phyloP scores from a whole-genome alignment of 495 filamentous ascomycete genomes.

The Bathelium albidoporum region DNA sequence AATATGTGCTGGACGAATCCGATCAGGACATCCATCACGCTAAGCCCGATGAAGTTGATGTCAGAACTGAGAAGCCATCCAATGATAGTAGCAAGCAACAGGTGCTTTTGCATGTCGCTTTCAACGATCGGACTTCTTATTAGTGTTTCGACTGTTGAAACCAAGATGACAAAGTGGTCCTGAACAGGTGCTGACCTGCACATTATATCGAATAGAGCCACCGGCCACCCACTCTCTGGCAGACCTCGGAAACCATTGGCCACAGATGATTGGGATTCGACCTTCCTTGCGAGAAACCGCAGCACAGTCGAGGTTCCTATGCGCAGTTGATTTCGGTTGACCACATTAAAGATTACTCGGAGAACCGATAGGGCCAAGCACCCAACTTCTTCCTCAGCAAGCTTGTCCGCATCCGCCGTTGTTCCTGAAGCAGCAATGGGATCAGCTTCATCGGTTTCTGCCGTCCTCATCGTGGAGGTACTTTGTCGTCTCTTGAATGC shows the following conservation, averaged over 20 bases:
- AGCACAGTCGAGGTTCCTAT: slow-evolving; percentile 59
- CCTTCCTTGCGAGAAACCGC: slow-evolving; percentile 46
- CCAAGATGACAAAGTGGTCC: slow-evolving; percentile 76
- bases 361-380: slow-evolving; percentile 72
- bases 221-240: slow-evolving; percentile 55
- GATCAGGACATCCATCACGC: slow-evolving; percentile 81
- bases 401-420: slow-evolving; percentile 70
- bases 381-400: slow-evolving; percentile 79
- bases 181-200: slow-evolving; percentile 83
- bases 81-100: slow-evolving; percentile 62
- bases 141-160: slow-evolving; percentile 66
- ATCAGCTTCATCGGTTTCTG: slow-evolving; percentile 49
- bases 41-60: slow-evolving; percentile 86
- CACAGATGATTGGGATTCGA: background rate
- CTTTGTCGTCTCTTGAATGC: slow-evolving; percentile 57
- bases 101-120: slow-evolving; percentile 55
- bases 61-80: slow-evolving; percentile 73
- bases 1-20: slow-evolving; percentile 73
- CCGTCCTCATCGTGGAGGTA: slow-evolving; percentile 64
- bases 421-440: slow-evolving; percentile 61
- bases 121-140: slow-evolving; percentile 53
- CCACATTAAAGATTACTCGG: slow-evolving; percentile 64
- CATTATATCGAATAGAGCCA: slow-evolving; percentile 64
- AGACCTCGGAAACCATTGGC: slow-evolving; percentile 19
- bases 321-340: slow-evolving; percentile 67